Conservation (phyloP, 257 asterid species). For the Echium plantagineum region DNA sequence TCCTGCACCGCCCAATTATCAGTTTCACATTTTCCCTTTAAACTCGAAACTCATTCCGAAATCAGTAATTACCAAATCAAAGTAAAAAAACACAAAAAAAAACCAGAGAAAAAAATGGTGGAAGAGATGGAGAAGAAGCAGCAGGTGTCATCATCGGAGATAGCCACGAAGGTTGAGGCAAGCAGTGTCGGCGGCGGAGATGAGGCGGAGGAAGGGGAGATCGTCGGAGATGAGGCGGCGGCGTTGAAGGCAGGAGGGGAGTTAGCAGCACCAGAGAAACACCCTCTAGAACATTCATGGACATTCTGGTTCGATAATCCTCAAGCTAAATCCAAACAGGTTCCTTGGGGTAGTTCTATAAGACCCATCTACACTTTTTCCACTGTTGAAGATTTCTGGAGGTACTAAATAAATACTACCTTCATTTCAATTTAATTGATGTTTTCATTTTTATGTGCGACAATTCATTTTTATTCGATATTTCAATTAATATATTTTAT, state of each 20-base stretch:
- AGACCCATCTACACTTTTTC: conserved; percentile 41
- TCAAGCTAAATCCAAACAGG: conserved; percentile 22
- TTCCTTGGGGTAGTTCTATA: conserved; percentile 30
- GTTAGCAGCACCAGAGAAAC: conserved; percentile 14
- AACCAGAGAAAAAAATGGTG: conserved; percentile 5
- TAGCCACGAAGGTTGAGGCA: conserved; percentile 8
- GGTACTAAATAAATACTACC: too few relatives aligned
- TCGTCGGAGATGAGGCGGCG: conserved; percentile 11
- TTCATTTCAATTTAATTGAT: too few relatives aligned
- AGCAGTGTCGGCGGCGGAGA: background rate
- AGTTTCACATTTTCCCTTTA: too few relatives aligned
- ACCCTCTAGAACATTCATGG: conserved; percentile 33
- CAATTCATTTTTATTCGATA: too few relatives aligned
- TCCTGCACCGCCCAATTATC: too few relatives aligned
- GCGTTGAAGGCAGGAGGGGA: conserved; percentile 9
- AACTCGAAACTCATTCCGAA: background rate
- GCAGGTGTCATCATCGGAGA: conserved; percentile 32
- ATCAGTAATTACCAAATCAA: background rate
- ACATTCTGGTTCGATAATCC: conserved; percentile 38
- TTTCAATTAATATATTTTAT: too few relatives aligned
- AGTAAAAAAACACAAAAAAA: too few relatives aligned
- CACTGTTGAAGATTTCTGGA: conserved; percentile 37
- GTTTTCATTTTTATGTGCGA: too few relatives aligned
- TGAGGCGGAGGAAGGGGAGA: conserved; percentile 19
- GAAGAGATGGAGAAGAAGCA: conserved; percentile 6